Conservation (phyloP, 306 rosid species). For the Vigna radiata region DNA sequence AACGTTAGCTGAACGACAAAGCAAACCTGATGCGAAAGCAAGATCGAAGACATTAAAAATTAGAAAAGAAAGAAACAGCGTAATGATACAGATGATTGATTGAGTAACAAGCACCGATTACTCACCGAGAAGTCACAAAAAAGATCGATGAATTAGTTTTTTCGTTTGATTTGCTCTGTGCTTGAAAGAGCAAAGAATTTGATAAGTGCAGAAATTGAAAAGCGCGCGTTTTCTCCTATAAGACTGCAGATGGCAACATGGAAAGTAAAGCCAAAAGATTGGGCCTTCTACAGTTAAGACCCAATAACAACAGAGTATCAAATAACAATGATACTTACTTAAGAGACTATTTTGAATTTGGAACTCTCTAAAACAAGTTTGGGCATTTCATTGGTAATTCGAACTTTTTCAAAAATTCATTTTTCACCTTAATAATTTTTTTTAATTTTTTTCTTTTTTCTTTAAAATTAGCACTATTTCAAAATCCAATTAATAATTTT, state of each 20-base stretch:
- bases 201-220: slow-evolving; percentile 31
- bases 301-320: not conserved
- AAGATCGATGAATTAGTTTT: slow-evolving; percentile 7
- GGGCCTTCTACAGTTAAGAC: not conserved
- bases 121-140: not conserved
- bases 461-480: too few relatives aligned
- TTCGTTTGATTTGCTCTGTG: slow-evolving; percentile 21
- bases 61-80: not conserved
- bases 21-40: not conserved
- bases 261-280: not conserved
- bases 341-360: not conserved
- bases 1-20: slow-evolving; percentile 10
- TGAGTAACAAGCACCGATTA: not conserved
- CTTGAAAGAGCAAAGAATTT: slow-evolving; percentile 10
- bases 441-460: too few relatives aligned
- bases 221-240: slow-evolving; percentile 24
- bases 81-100: slow-evolving; percentile 11
- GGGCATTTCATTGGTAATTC: too few relatives aligned
- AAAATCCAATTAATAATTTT: too few relatives aligned
- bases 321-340: too few relatives aligned
- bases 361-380: not conserved
- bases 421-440: too few relatives aligned
- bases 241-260: too few relatives aligned
- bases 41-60: slow-evolving; percentile 1
- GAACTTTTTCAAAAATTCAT: too few relatives aligned